These are phyloP conservation scores for Aspergillus pseudoglaucus DNA, from an alignment of 2,329 filamentous ascomycete species.

Conservation along the genomic window DNA sequence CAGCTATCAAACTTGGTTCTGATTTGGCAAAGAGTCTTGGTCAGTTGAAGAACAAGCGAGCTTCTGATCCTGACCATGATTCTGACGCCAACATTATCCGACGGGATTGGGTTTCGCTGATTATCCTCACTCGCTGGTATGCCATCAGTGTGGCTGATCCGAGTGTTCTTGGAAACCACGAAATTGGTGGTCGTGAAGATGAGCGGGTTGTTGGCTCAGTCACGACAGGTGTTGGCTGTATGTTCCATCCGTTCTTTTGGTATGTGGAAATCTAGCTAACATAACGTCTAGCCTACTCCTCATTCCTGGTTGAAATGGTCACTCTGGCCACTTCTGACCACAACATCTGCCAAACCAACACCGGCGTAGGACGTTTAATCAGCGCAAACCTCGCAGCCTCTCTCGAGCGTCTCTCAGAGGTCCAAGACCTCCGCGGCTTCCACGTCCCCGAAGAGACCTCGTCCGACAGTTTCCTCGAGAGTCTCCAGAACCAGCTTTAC, in stretches of 20 bases:
- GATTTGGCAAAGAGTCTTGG: constrained; percentile 33
- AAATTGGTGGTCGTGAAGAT: constrained; percentile 35
- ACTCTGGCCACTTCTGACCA: constrained; percentile 28
- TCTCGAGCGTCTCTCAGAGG: constrained; percentile 32
- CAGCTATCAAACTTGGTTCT: constrained; percentile 32
- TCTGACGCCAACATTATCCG: constrained; percentile 36
- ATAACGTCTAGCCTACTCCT: constrained; percentile 28
- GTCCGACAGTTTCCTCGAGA: constrained; percentile 26
- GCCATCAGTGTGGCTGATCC: constrained; percentile 35
- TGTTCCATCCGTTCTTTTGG: constrained; percentile 11
- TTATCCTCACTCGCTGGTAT: constrained; percentile 37
- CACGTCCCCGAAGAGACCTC: constrained; percentile 18
- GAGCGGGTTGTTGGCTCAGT: constrained; percentile 31
- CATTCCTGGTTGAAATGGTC: constrained; percentile 30
- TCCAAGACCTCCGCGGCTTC: constrained; percentile 28
- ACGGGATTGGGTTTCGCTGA: constrained; percentile 35
- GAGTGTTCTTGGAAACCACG: constrained; percentile 31
- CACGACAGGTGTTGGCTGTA: constrained; percentile 33
- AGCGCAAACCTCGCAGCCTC: constrained; percentile 30
- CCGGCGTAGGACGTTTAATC: constrained; percentile 30
- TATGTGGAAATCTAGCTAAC: not conserved
- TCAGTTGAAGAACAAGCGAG: constrained; percentile 31
- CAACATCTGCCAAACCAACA: constrained; percentile 31
- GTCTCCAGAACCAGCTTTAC: constrained; percentile 35
- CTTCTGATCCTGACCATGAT: constrained; percentile 31